Evolutionary conservation across 2,329 filamentous ascomycete species (phyloP), one percentile per base, ranked within the genome.

Genomic region (Epichloe bromicola): DNA sequence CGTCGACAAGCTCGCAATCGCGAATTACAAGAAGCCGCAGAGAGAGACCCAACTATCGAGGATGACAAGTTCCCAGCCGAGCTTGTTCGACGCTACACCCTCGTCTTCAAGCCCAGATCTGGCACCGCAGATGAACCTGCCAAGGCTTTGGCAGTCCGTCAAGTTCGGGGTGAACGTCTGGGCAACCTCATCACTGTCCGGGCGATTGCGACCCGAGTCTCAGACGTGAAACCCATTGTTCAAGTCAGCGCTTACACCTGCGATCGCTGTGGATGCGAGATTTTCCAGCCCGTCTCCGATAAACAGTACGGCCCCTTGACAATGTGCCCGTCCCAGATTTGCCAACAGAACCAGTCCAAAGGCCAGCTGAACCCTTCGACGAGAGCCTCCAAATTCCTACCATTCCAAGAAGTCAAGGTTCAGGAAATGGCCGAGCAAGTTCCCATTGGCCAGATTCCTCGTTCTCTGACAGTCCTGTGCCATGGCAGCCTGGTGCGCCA

Each of bases 351-450:
- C 68, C 89, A 95, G 66, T 81, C 88, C 59, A 95, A 93, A 67
- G 93, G 93, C 17, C 88, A 96, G 66, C 78, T 98, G 39, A 91
- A 95, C 66, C 81, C 94, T 38, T 96, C 91, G 1, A 94, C 90
- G n/a, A 80, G 93, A 60, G 93, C 91, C 0, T 96, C 90, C 48
- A 98, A 97, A 63, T 98, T 97, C 63, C 72, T 95, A 61, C 89
- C 93, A 3, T 98, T 98, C 73, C 93, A 98, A 68, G 93, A 98
- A 68, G 82, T 97, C 69, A 97, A 97, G 72, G 89, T 98, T 51
- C 93, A 98, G 69, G 93, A 98, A 66, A 88, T 97, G 82, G 89
- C 93, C n/a, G 93, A 98, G 65, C 93, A 98, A 67, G 93, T 98
- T 0, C 93, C 93, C 7, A 94, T 98, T 56, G 93, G 93, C 48